Evolutionary conservation across 2,329 filamentous ascomycete genomes (phyloP).

Genomic region (Claviceps pazoutovae): DNA sequence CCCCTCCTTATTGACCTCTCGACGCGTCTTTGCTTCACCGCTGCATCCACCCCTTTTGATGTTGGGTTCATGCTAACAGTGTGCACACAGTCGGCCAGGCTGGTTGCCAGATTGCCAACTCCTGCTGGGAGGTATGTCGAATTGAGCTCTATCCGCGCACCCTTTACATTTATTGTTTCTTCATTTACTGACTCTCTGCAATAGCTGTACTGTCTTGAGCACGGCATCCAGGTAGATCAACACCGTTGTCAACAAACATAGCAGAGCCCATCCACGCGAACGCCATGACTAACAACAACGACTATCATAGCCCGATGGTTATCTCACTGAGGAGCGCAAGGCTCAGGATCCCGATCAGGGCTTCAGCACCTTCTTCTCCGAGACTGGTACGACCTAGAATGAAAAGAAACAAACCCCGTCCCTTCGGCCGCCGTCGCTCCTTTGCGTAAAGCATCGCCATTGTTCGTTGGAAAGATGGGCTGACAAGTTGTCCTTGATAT

Average conservation of each 20-base stretch:
- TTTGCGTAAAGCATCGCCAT: background rate
- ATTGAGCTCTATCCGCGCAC: background rate
- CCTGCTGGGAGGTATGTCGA: conserved; percentile 94
- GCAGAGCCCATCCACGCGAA: background rate
- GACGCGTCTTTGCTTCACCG: conserved; percentile 8
- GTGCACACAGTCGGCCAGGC: conserved; percentile 81
- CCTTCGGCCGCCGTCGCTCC: background rate
- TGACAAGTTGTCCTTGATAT: conserved; percentile 9
- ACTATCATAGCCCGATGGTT: conserved; percentile 73
- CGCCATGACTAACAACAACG: conserved; percentile 4
- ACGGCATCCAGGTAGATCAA: conserved; percentile 82
- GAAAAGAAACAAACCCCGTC: background rate
- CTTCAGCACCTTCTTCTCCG: conserved; percentile 99
- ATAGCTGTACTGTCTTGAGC: conserved; percentile 99
- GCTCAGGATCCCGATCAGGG: conserved; percentile 83
- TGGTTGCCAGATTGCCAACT: conserved; percentile 99
- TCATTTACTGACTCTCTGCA: conserved; percentile 14
- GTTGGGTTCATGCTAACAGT: conserved; percentile 33
- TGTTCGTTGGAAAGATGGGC: background rate
- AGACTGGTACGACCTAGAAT: conserved; percentile 62
- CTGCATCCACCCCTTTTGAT: background rate
- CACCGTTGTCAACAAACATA: conserved; percentile 4
- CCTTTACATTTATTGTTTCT: background rate
- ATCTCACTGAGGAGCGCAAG: conserved; percentile 96
- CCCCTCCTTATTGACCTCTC: conserved; percentile 16